A percentile compares a stretch with the other conserved stretches of the same genome.
Evolutionary conservation across 2,329 filamentous ascomycete genomes (phyloP).

Genomic region (Ceratocystis ficicola): DNA sequence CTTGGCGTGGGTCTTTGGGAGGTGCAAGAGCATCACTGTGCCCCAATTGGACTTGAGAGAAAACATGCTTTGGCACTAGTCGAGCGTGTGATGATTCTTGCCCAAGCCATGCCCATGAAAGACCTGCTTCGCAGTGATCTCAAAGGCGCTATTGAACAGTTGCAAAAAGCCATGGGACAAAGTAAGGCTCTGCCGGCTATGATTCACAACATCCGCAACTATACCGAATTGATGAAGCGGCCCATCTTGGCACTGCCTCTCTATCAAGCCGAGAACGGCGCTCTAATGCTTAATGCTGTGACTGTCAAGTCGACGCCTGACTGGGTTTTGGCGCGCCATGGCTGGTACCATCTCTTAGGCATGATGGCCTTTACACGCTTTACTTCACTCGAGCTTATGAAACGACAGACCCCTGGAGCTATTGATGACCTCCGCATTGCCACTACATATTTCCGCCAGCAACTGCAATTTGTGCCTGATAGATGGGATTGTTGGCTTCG

Average conservation of each 20-base stretch:
- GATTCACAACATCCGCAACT: slow-evolving; percentile 75
- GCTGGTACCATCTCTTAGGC: slow-evolving; percentile 87
- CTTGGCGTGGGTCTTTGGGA: slow-evolving; percentile 56
- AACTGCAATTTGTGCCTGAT: slow-evolving; percentile 68
- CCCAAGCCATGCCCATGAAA: slow-evolving; percentile 74
- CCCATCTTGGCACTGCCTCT: slow-evolving; percentile 72
- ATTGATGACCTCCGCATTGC: slow-evolving; percentile 77
- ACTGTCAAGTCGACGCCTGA: slow-evolving; percentile 52
- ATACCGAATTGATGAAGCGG: slow-evolving; percentile 68
- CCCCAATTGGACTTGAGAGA: slow-evolving; percentile 63
- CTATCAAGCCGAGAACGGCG: slow-evolving; percentile 68
- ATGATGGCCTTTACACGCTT: slow-evolving; percentile 84
- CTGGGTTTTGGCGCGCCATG: slow-evolving; percentile 60
- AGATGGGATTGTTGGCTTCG: slow-evolving; percentile 88
- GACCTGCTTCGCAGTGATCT: slow-evolving; percentile 86
- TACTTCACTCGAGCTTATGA: slow-evolving; percentile 53
- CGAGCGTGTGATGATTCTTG: slow-evolving; percentile 70
- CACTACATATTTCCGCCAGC: slow-evolving; percentile 64
- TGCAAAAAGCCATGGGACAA: slow-evolving; percentile 73
- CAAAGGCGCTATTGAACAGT: slow-evolving; percentile 79
- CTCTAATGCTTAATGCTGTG: slow-evolving; percentile 60
- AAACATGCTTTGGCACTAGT: slow-evolving; percentile 69
- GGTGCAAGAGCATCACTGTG: slow-evolving; percentile 67
- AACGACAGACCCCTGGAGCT: slow-evolving; percentile 63
- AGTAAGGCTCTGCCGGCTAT: slow-evolving; percentile 69